Evolutionary conservation across 2,329 filamentous ascomycete genomes (phyloP).

Genomic region (Shiraia sp.): DNA sequence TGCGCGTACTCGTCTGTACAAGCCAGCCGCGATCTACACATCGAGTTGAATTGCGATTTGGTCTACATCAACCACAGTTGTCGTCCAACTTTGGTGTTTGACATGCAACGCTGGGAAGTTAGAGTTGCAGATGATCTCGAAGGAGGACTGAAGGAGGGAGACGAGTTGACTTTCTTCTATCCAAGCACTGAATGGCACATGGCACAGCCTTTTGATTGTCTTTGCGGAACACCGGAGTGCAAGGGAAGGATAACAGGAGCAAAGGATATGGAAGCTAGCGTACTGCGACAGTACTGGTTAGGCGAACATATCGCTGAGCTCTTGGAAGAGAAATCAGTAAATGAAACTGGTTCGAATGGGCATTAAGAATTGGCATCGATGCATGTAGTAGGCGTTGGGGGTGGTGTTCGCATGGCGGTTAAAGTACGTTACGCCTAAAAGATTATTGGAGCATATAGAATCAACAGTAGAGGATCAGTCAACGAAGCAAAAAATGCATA

Average conservation of each 20-base stretch:
- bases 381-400: no score
- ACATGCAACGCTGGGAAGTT: slow-evolving; percentile 56
- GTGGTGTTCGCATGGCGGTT: no score
- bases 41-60: slow-evolving; percentile 61
- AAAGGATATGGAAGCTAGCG: slow-evolving; percentile 58
- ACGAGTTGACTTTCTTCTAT: slow-evolving; percentile 67
- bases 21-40: slow-evolving; percentile 53
- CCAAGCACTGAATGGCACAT: slow-evolving; percentile 76
- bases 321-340: slow-evolving; percentile 23
- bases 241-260: slow-evolving; percentile 67
- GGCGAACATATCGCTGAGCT: slow-evolving; percentile 38
- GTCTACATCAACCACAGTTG: slow-evolving; percentile 63
- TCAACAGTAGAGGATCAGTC: no score
- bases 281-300: slow-evolving; percentile 60
- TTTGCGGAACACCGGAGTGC: slow-evolving; percentile 62
- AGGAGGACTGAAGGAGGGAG: slow-evolving; percentile 40
- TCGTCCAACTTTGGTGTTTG: slow-evolving; percentile 57
- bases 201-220: slow-evolving; percentile 71
- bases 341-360: not conserved
- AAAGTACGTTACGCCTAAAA: no score
- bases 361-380: no score
- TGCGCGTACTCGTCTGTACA: slow-evolving; percentile 59
- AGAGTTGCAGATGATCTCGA: slow-evolving; percentile 54
- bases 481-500: no score
- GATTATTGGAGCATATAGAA: no score